Conservation (phyloP, 2,329 filamentous ascomycete genomes). For the Fusarium palustre region DNA sequence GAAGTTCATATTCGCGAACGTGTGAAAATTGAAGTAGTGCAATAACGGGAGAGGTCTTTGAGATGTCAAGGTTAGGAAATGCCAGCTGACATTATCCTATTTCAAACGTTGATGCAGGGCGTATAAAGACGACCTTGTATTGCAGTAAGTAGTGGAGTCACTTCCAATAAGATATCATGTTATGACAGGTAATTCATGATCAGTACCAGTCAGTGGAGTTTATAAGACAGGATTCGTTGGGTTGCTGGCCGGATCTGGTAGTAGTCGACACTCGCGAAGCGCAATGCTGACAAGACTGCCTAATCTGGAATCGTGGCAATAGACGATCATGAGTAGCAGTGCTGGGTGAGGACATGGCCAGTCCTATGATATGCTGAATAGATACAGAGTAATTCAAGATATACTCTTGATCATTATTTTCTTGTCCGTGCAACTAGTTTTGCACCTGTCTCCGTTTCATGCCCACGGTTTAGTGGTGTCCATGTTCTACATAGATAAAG, state of each 20-base stretch:
- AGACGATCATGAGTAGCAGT: neutral
- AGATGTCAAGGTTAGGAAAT: neutral
- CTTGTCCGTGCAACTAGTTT: too few species aligned
- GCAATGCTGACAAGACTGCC: neutral
- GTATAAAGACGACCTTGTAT: neutral
- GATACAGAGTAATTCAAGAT: too few species aligned
- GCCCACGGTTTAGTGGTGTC: too few species aligned
- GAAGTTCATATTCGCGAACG: neutral
- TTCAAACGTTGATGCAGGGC: neutral
- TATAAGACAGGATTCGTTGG: neutral
- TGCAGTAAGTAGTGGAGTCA: neutral
- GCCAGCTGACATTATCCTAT: neutral
- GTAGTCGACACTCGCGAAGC: neutral
- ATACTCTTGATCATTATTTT: too few species aligned
- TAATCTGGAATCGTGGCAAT: neutral
- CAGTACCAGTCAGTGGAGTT: neutral
- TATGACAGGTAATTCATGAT: neutral
- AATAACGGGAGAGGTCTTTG: neutral
- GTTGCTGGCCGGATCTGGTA: neutral
- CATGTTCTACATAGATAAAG: too few species aligned
- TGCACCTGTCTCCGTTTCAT: too few species aligned
- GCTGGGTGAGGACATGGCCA: too few species aligned
- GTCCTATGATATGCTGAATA: too few species aligned
- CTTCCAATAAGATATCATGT: neutral
- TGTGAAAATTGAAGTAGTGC: neutral